Conservation (phyloP, 2,329 filamentous ascomycete species). For the Fusarium siculi region DNA sequence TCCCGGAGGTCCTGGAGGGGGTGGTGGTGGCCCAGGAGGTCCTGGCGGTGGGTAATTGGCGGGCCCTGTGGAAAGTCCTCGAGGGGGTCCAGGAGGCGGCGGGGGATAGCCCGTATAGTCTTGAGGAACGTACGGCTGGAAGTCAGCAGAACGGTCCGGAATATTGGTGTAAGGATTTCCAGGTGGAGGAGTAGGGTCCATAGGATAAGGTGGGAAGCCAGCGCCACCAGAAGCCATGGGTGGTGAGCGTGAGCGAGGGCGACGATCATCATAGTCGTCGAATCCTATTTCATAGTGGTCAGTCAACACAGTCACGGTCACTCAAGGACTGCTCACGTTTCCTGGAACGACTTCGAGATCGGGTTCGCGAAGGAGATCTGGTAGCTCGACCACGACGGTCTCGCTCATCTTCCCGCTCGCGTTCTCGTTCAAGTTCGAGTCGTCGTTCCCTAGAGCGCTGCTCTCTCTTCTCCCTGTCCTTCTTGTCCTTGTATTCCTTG, state of each 20-base stretch:
- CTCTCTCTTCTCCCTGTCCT: slow-evolving; percentile 48
- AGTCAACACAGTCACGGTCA: slow-evolving; percentile 16
- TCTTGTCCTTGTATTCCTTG: slow-evolving; percentile 66
- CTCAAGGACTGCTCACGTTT: slow-evolving; percentile 41
- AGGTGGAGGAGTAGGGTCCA: slow-evolving; percentile 40
- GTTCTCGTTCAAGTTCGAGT: slow-evolving; percentile 36
- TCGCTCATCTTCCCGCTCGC: slow-evolving; percentile 32
- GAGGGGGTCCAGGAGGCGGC: slow-evolving; percentile 50
- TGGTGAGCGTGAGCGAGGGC: slow-evolving; percentile 59
- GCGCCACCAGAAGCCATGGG: slow-evolving; percentile 63
- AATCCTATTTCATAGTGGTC: slow-evolving; percentile 25
- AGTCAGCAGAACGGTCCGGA: slow-evolving; percentile 50
- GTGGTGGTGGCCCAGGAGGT: slow-evolving; percentile 48
- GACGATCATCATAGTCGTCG: slow-evolving; percentile 52
- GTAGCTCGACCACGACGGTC: slow-evolving; percentile 46
- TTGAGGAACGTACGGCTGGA: slow-evolving; percentile 54
- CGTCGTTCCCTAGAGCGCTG: slow-evolving; percentile 50
- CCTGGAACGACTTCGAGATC: slow-evolving; percentile 41
- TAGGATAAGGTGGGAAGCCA: slow-evolving; percentile 58
- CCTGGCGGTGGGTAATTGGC: slow-evolving; percentile 17
- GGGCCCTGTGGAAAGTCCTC: slow-evolving; percentile 21
- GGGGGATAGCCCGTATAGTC: slow-evolving; percentile 56
- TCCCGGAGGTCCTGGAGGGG: slow-evolving; percentile 44
- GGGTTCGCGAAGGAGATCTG: slow-evolving; percentile 32
- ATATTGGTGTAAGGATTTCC: slow-evolving; percentile 51